Base-by-base conservation (phyloP, 805 yeast genomes). In the Wickerhamomyces pijperi region DNA sequence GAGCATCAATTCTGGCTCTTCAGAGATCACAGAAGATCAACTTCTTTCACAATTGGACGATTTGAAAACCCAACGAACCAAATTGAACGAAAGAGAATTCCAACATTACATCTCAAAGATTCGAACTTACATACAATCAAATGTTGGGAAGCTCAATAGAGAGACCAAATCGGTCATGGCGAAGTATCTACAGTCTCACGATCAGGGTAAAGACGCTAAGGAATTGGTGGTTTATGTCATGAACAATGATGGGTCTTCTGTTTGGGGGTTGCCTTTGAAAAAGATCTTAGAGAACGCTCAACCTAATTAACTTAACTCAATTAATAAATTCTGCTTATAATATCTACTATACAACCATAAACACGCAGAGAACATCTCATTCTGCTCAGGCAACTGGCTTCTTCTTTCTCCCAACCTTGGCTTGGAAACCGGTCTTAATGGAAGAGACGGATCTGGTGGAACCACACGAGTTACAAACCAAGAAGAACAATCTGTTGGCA, bases 351-450 rank as follows among this genome's bases (percentile, higher is more conserved):
- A 28, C 17, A 14, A 21, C 23, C 18, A 32, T 16, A 17, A 32
- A 16, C 15, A 32, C 17, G 16, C n/a, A n/a, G n/a, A n/a, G n/a
- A n/a, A n/a, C n/a, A n/a, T n/a, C n/a, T n/a, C n/a, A n/a, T n/a
- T n/a, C n/a, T 7, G 34, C 17, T 42, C 32, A 46, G 32, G 40
- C 48, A 32, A 59, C 68, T 6, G 19, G 33, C 65, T 70, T 82
- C 77, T 78, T 83, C 79, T 90, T 83, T 64, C 82, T 81, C 53
- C 95, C 94, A 55, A 85, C 79, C 59, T 84, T 90, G 53, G 98
- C 99, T 72, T 88, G 96, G 95, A 85, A 92, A 82, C 99, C 99
- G 37, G 97, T 85, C 78, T 94, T 92, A 65, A 92, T 92, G 36
- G 96, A 86, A 51, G 92, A 78, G 42, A 92, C 99, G 37, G 97